Evolutionary conservation across 306 rosid genomes (phyloP), one percentile per base, ranked within the genome.

Genomic region (Gastrolobium bilobum): DNA sequence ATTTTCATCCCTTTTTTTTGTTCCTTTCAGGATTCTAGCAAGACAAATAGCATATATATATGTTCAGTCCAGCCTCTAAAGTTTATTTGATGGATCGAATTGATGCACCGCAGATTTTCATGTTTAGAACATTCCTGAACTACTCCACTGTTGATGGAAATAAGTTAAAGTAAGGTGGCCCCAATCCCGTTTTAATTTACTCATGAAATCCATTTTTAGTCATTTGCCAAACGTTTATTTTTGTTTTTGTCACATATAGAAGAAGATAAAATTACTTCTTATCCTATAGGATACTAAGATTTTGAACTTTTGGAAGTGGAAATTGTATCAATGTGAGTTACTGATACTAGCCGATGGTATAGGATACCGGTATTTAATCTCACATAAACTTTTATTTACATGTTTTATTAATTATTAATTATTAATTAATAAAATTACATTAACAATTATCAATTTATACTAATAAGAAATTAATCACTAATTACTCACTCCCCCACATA

Each of bases 41-140:
- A 31, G 72, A 75, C 77, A 68, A 5, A 31, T 30, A 70, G 82
- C 82, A 76, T 63, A 76, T 76, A 62, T 82, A 76, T 63, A 76
- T 76, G 68, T 82, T 53, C 76, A 47, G 9, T 63, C 69, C 67
- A 68, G 42, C 43, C 71, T 48, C 75, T 34, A 43, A 73, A 64
- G 79, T 65, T 56, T 56, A 5, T 26, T 44, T 74, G 53, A 47
- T 56, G 15, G 64, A 75, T 75, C 52, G 71, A 81, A 81, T 66
- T 57, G 62, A 74, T 74, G 80, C 77, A 39, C 31, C 7, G 0
- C 50, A 50, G 7, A 48, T 50, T 34, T 65, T 65, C 38, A 10
- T 59, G 20, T 54, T 67, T 44, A 68, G 58, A 75, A 79, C 77
- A 70, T 68, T 69, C 59, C 42, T 42, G 5, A 68, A 58, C 33